Conservation (phyloP, 2,329 filamentous ascomycete genomes). For the Fusarium sp. region DNA sequence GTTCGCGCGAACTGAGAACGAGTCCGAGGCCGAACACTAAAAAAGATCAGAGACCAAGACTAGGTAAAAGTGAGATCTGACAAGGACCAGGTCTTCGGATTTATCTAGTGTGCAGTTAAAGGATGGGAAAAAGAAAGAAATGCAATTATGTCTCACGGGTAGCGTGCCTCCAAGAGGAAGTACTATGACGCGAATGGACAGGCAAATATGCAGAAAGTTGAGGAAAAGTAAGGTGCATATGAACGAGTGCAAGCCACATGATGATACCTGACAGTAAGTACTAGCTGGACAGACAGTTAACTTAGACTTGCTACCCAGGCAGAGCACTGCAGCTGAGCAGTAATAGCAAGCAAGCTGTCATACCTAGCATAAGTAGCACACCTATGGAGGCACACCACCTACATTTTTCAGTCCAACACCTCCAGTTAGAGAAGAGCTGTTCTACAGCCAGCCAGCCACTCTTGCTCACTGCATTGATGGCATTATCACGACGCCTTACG, state of each 20-base stretch:
- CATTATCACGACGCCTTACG: not conserved
- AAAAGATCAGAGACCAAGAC: not conserved
- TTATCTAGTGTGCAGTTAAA: slow-evolving; percentile 11
- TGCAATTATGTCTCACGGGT: not conserved
- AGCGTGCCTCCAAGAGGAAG: not conserved
- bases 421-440: not conserved
- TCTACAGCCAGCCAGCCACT: slow-evolving; percentile 7
- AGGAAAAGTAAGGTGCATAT: slow-evolving; percentile 26
- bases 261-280: not conserved
- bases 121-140: slow-evolving; percentile 7
- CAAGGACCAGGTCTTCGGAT: slow-evolving; percentile 20
- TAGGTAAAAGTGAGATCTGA: not conserved
- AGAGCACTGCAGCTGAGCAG: not conserved
- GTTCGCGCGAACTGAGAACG: slow-evolving; percentile 9
- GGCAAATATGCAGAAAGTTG: slow-evolving; percentile 1
- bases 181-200: not conserved
- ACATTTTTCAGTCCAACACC: not conserved
- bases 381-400: slow-evolving; percentile 14
- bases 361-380: not conserved
- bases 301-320: not conserved
- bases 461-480: slow-evolving; percentile 4
- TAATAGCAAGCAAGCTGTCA: not conserved
- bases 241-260: slow-evolving; percentile 25
- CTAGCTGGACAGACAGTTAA: not conserved
- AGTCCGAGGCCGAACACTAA: not conserved